Conservation (phyloP, 495 filamentous ascomycete genomes). For the Podospora comata region DNA sequence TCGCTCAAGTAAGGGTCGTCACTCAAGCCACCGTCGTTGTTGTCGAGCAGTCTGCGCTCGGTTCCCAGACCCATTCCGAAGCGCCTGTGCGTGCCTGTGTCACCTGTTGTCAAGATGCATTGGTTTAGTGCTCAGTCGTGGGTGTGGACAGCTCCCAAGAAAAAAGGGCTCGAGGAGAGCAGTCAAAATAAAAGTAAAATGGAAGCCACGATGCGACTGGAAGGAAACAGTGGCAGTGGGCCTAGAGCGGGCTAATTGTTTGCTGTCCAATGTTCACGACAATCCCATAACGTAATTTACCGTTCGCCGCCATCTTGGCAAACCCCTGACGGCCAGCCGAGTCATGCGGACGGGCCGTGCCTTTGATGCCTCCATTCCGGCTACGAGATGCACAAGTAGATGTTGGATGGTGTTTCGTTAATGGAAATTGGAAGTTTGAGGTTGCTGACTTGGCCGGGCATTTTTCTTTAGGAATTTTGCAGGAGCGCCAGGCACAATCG, state of each 20-base stretch:
- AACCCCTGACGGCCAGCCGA: slow-evolving; percentile 6
- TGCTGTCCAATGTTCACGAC: slow-evolving; percentile 11
- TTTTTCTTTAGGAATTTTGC: neutral
- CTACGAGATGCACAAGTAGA: neutral
- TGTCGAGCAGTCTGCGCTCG: slow-evolving; percentile 10
- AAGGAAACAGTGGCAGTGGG: neutral
- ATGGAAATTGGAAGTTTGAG: too few species aligned
- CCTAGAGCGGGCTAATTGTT: neutral
- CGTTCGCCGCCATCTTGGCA: slow-evolving; percentile 16
- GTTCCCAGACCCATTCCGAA: slow-evolving; percentile 10
- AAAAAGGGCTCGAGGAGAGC: neutral
- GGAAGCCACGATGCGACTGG: slow-evolving; percentile 9
- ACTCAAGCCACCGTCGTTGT: slow-evolving; percentile 16
- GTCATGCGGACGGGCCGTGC: neutral
- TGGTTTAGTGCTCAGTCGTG: neutral
- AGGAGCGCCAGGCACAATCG: neutral
- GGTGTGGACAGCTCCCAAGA: neutral
- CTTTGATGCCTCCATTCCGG: neutral
- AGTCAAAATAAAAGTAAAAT: neutral
- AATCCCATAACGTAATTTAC: slow-evolving; percentile 23
- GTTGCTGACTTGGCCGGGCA: neutral
- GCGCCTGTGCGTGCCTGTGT: neutral
- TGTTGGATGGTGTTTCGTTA: neutral
- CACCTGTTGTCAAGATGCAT: neutral
- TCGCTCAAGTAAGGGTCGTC: slow-evolving; percentile 17